A percentile compares a stretch with the other conserved stretches of the same genome.
Evolutionary conservation across 2,329 filamentous ascomycete genomes (phyloP).

Genomic region (Tricladium varicosporioides): DNA sequence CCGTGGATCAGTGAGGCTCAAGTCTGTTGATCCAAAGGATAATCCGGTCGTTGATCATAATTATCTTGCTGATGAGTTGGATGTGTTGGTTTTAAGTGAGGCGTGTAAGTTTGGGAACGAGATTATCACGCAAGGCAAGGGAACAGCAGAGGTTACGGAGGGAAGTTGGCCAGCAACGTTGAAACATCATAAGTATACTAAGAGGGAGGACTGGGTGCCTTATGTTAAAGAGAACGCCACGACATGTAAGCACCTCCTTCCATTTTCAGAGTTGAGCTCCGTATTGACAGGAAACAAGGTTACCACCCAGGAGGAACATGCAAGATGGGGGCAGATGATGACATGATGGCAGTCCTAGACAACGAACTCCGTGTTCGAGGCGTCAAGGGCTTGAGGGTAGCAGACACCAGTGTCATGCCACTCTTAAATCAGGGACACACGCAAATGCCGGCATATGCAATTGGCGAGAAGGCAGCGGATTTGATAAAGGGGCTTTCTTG

Average conservation of each 20-base stretch:
- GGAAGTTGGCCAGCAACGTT: conserved; percentile 56
- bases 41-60: conserved; percentile 58
- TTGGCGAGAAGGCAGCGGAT: conserved; percentile 5
- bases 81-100: conserved; percentile 57
- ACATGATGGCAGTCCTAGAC: conserved; percentile 17
- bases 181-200: conserved; percentile 50
- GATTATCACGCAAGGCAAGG: conserved; percentile 54
- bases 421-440: conserved; percentile 6
- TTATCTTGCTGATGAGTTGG: conserved; percentile 56
- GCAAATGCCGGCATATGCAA: conserved; percentile 6
- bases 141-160: conserved; percentile 57
- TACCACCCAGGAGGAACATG: conserved; percentile 11
- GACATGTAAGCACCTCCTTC: conserved; percentile 45
- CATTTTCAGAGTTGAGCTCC: not conserved
- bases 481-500: conserved; percentile 1
- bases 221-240: conserved; percentile 56
- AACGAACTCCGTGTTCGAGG: conserved; percentile 12
- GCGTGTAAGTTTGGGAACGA: conserved; percentile 59
- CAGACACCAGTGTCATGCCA: conserved; percentile 11
- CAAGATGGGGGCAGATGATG: conserved; percentile 14
- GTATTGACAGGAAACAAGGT: not conserved
- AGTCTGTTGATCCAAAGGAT: conserved; percentile 45
- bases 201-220: conserved; percentile 54
- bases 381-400: conserved; percentile 16
- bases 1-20: conserved; percentile 52